Percentiles rank a stretch among this genome's conserved stretches.
These are phyloP conservation scores for Penicillium daleae DNA, from an alignment of 495 filamentous ascomycete genomes.

Conservation along the genomic window DNA sequence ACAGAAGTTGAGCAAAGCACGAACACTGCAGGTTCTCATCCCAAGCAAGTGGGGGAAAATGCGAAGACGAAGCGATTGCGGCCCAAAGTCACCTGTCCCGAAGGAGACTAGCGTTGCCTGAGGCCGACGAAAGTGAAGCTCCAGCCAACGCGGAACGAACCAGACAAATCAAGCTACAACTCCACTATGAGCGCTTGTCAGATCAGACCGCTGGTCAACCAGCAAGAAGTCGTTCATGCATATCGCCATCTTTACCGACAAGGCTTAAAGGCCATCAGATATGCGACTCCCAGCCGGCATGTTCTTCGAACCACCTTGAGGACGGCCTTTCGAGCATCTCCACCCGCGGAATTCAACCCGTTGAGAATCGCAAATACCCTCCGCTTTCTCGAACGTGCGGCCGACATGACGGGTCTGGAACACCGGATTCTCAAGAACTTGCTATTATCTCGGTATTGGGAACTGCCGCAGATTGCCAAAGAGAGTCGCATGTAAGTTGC, in stretches of 20 bases:
- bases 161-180: conserved; percentile 5
- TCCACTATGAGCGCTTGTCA: conserved; percentile 20
- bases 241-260: conserved; percentile 81
- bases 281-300: conserved; percentile 75
- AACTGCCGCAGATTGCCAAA: conserved; percentile 42
- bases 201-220: conserved; percentile 19
- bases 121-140: conserved; percentile 20
- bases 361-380: conserved; percentile 72
- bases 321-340: conserved; percentile 66
- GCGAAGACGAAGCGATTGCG: conserved; percentile 27
- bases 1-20: background rate
- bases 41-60: conserved; percentile 8
- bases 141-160: conserved; percentile 10
- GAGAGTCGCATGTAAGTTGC: conserved; percentile 43
- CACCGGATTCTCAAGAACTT: conserved; percentile 81
- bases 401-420: conserved; percentile 69
- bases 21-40: conserved; percentile 1
- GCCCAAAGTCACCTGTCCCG: conserved; percentile 34
- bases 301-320: conserved; percentile 67
- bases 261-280: conserved; percentile 76
- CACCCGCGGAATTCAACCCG: conserved; percentile 56
- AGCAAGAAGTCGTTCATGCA: conserved; percentile 61
- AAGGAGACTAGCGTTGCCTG: conserved; percentile 28
- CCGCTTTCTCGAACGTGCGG: conserved; percentile 73
- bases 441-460: conserved; percentile 63